A percentile compares a stretch with the other conserved stretches of the same genome.
Evolutionary conservation across 768 basidiomycete species (phyloP).

Genomic region (Hirschioporus abietinus): DNA sequence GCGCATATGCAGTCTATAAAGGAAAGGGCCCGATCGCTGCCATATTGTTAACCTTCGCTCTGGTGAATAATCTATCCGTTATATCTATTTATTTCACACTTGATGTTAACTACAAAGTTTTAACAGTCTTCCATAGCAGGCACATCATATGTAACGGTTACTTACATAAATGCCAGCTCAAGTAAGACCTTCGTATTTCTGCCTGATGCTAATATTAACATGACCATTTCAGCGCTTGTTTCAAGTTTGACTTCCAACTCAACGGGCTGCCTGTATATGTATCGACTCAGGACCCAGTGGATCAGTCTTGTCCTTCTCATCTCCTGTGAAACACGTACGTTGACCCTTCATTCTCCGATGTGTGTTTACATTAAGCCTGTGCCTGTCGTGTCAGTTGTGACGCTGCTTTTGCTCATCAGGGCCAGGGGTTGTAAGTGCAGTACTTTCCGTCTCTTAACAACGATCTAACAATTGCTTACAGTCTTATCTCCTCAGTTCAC

Average conservation of each 20-base stretch:
- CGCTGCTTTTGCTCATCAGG: not conserved
- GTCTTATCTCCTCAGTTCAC: not conserved
- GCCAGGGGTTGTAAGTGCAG: not conserved
- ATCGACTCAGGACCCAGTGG: not conserved
- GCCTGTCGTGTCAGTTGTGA: not conserved
- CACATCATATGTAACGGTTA: not conserved
- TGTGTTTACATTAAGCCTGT: not conserved
- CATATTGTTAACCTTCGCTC: not conserved
- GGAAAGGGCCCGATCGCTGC: not conserved
- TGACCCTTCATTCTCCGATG: not conserved
- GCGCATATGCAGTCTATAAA: not conserved
- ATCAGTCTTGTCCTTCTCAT: not conserved
- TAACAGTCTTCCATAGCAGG: not conserved
- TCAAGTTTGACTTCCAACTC: not conserved
- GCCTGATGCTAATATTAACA: not conserved
- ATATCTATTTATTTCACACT: not conserved
- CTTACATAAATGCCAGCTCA: not conserved
- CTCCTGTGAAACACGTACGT: not conserved
- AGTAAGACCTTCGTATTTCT: not conserved
- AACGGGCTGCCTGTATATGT: not conserved
- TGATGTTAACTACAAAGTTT: not conserved
- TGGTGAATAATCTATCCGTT: not conserved
- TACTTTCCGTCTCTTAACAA: not conserved
- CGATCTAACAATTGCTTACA: not conserved
- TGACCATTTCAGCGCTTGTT: not conserved